Percentiles rank a stretch among this genome's conserved stretches.
Evolutionary conservation across 805 yeast species (phyloP).

Genomic region (Yarrowia osloensis): DNA sequence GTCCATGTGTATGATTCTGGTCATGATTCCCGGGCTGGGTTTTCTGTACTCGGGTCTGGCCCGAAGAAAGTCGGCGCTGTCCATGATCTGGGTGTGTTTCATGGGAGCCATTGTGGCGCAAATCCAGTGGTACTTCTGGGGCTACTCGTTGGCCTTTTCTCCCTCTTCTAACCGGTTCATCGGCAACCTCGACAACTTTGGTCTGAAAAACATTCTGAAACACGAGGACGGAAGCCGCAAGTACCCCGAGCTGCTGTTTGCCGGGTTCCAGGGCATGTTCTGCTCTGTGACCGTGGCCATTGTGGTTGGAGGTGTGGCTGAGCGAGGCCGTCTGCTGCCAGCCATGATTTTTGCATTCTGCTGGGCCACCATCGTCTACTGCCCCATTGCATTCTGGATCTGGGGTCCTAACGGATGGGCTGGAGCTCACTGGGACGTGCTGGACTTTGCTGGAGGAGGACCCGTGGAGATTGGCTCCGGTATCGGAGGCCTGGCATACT

Average conservation of each 20-base stretch:
- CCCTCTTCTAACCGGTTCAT: conserved; percentile 81
- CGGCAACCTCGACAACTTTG: conserved; percentile 83
- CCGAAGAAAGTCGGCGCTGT: conserved; percentile 83
- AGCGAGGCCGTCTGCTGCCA: conserved; percentile 87
- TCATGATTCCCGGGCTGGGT: conserved; percentile 95
- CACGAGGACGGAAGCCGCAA: conserved; percentile 45
- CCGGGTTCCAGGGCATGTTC: conserved; percentile 88
- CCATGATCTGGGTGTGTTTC: conserved; percentile 78
- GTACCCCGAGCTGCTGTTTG: conserved; percentile 83
- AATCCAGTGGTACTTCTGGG: conserved; percentile 98
- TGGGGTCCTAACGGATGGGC: conserved; percentile 98
- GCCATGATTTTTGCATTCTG: conserved; percentile 76
- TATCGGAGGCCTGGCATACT: conserved; percentile 76
- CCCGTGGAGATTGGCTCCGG: conserved; percentile 94
- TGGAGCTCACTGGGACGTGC: conserved; percentile 74
- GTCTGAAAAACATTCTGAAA: conserved; percentile 70
- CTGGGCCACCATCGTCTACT: conserved; percentile 90
- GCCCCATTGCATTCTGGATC: conserved; percentile 94
- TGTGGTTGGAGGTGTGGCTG: conserved; percentile 89
- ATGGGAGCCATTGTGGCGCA: conserved; percentile 72
- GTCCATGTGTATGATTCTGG: conserved; percentile 61
- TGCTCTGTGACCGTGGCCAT: conserved; percentile 89
- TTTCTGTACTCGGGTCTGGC: conserved; percentile 90
- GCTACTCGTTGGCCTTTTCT: conserved; percentile 89
- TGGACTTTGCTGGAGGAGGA: conserved; percentile 98